These are phyloP conservation scores for Pseudocercospora vitis DNA, from an alignment of 2,329 filamentous ascomycete species.

Conservation along the genomic window DNA sequence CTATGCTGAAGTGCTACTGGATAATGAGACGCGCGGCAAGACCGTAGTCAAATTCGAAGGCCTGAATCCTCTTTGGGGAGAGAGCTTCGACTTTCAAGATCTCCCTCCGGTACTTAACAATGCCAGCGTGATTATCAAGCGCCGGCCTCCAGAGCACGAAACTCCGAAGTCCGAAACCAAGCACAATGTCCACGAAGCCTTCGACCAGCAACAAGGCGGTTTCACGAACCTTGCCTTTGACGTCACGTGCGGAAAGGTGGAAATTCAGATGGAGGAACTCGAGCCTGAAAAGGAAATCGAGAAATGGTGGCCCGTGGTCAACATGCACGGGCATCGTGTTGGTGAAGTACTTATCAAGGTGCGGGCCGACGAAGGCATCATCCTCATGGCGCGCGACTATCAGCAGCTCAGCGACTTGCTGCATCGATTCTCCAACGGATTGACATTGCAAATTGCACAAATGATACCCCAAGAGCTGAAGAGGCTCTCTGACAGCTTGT, in stretches of 20 bases:
- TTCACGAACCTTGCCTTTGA: constrained; percentile 51
- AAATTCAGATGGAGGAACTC: constrained; percentile 76
- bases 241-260: constrained; percentile 67
- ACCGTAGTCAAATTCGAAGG: constrained; percentile 71
- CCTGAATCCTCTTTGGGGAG: constrained; percentile 77
- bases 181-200: constrained; percentile 41
- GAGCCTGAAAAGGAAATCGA: constrained; percentile 77
- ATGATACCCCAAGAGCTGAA: constrained; percentile 75
- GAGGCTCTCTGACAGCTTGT: constrained; percentile 76
- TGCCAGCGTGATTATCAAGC: constrained; percentile 71
- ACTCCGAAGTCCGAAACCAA: constrained; percentile 40
- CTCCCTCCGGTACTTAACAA: constrained; percentile 68
- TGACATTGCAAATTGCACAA: constrained; percentile 82
- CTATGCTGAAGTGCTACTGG: constrained; percentile 74
- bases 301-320: constrained; percentile 78
- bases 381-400: constrained; percentile 84
- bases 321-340: constrained; percentile 71
- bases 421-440: constrained; percentile 77
- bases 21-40: constrained; percentile 74
- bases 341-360: constrained; percentile 84
- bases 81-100: constrained; percentile 75
- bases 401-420: constrained; percentile 76
- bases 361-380: constrained; percentile 82
- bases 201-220: constrained; percentile 40
- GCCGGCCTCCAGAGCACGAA: constrained; percentile 45